These are phyloP conservation scores for Diaporthe australafricana DNA, from an alignment of 2,329 filamentous ascomycete genomes.

Conservation along the genomic window DNA sequence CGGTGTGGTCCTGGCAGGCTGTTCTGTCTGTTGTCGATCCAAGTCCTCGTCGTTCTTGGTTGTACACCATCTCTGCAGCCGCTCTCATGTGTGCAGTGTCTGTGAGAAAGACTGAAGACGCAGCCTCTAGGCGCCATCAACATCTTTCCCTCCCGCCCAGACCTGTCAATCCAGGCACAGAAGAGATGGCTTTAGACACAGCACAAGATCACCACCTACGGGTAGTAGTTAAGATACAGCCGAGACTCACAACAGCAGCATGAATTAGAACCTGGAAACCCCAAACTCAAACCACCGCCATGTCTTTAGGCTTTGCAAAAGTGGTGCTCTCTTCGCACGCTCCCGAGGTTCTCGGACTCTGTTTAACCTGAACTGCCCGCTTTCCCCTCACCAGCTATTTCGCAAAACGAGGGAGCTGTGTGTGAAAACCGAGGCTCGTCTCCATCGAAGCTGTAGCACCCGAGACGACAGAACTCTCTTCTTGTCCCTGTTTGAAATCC, in stretches of 20 bases:
- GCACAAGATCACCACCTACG: neutral
- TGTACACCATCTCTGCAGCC: neutral
- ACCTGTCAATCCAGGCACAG: too few species aligned
- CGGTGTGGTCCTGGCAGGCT: neutral
- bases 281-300: neutral
- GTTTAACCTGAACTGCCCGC: neutral
- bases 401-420: neutral
- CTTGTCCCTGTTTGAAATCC: neutral
- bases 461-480: neutral
- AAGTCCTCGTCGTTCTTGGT: too few species aligned
- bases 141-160: neutral
- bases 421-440: neutral
- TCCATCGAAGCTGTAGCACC: too few species aligned
- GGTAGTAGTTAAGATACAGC: neutral
- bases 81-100: too few species aligned
- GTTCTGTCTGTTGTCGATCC: neutral
- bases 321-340: neutral
- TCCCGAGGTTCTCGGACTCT: neutral
- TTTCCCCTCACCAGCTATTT: slow-evolving; percentile 19
- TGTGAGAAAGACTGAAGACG: neutral
- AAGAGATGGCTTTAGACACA: neutral
- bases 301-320: neutral
- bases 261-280: neutral
- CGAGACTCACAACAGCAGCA: neutral
- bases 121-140: neutral